Base-by-base conservation (phyloP, 228 moss, liverwort and hornwort genomes). In the Sphagnum fallax region DNA sequence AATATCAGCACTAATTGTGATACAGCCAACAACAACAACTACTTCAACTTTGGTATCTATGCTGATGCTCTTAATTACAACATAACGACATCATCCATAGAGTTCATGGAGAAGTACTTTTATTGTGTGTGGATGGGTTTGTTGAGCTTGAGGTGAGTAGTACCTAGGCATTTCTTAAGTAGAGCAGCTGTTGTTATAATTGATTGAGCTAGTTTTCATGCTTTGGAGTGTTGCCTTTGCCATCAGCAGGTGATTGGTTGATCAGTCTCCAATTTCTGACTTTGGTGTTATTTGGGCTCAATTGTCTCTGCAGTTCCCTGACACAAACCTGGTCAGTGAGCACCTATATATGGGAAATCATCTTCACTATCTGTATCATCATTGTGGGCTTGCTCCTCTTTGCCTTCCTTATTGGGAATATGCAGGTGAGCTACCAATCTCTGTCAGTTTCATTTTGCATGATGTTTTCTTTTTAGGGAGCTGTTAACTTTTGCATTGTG, bases 101-200 rank as follows among this genome's bases (percentile, higher is more conserved):
- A 32, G 9, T 90, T 90, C 68, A 5, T 67, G 14, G 73, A 77
- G 16, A 72, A 83, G 60, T 90, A 85, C 63, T 74, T 90, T 13
- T 90, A 87, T 73, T 84, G 90, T 75, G 81, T 90, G 75, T 90
- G 90, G 90, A 75, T 82, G 50, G 90, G 90, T 49, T 87, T 90
- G 73, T 74, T 84, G 6, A 81, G 80, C 70, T 69, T 88, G 6
- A 87, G 81, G 84, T 84, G 10, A 7, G 32, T 32, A 32, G 32
- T 32, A 32, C 32, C 32, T 32, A 1, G 11, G 2, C 59, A 11
- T 60, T 60, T 60, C 2, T 60, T 60, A 60, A 60, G 59, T 60
- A 15, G 12, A 11, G 15, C 12, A 11, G 15, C 59, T 60, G 59
- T 60, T 60, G 59, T 2, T 11, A 60, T 15, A 11, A 11, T 60